Percentiles rank a stretch among this genome's conserved stretches.
Evolutionary conservation across 2,329 filamentous ascomycete genomes (phyloP).

Genomic region (Coniella vitis): DNA sequence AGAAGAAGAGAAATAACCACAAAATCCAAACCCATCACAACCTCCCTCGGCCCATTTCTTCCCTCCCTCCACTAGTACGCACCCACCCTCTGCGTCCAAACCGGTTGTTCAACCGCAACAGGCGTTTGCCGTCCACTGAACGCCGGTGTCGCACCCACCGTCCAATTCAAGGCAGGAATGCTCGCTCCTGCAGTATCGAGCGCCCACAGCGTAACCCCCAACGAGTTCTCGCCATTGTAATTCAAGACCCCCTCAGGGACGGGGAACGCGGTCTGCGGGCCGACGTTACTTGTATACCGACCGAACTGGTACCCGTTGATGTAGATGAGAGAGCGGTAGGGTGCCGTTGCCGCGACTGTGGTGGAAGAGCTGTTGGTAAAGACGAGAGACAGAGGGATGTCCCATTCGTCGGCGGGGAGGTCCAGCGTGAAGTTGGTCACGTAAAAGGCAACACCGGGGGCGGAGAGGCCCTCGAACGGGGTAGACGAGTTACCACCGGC

Average conservation of each 20-base stretch:
- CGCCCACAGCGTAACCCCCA: slow-evolving; percentile 62
- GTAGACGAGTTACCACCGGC: too few species aligned
- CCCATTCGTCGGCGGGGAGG: slow-evolving; percentile 42
- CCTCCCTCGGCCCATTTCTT: too few species aligned
- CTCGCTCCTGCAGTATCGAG: slow-evolving; percentile 47
- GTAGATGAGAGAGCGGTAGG: slow-evolving; percentile 54
- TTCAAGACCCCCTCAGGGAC: slow-evolving; percentile 63
- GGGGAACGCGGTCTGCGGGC: slow-evolving; percentile 60
- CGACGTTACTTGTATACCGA: slow-evolving; percentile 51
- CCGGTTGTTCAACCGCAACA: slow-evolving; percentile 30
- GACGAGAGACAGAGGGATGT: slow-evolving; percentile 48
- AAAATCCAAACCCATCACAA: too few species aligned
- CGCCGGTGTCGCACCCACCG: slow-evolving; percentile 27
- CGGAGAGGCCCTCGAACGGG: slow-evolving; percentile 31
- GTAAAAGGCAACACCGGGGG: slow-evolving; percentile 50
- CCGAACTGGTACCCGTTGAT: slow-evolving; percentile 66
- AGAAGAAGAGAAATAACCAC: background rate
- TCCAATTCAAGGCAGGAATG: slow-evolving; percentile 37
- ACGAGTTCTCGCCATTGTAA: slow-evolving; percentile 57
- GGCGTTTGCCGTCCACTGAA: slow-evolving; percentile 17
- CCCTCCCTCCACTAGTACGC: slow-evolving; percentile 44
- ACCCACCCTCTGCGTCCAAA: slow-evolving; percentile 34
- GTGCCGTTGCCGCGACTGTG: slow-evolving; percentile 1
- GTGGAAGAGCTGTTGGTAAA: slow-evolving; percentile 37
- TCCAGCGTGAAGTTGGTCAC: slow-evolving; percentile 45